phyloP scores from a whole-genome alignment of 805 yeast species.

The Metschnikowia similis region DNA sequence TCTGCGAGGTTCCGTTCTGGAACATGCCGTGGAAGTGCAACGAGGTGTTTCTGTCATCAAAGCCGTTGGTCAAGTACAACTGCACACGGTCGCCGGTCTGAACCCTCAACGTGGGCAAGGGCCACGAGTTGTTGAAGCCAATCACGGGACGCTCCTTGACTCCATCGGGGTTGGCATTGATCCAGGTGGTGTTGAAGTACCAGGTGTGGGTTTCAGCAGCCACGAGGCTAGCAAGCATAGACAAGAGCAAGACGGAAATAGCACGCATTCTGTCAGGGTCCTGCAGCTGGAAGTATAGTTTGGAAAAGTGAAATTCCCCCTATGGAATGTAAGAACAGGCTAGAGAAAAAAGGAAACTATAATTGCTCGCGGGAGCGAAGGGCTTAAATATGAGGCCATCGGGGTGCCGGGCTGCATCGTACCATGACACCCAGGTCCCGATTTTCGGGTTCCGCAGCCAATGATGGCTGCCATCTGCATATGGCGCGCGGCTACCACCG shows the following conservation, averaged over 20 bases:
- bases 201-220: conserved; percentile 53
- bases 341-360: conserved; percentile 13
- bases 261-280: conserved; percentile 14
- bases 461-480: conserved; percentile 9
- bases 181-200: conserved; percentile 67
- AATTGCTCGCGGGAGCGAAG: conserved; percentile 10
- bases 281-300: conserved; percentile 9
- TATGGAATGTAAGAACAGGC: conserved; percentile 20
- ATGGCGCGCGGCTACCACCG: background rate
- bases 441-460: conserved; percentile 15
- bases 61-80: conserved; percentile 71
- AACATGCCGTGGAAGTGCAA: conserved; percentile 94
- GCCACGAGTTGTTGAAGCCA: conserved; percentile 71
- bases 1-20: conserved; percentile 65
- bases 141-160: conserved; percentile 50
- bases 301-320: conserved; percentile 12
- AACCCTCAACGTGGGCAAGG: conserved; percentile 81
- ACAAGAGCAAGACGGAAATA: conserved; percentile 16
- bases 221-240: conserved; percentile 17
- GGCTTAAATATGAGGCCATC: conserved; percentile 6
- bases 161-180: conserved; percentile 67
- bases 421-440: conserved; percentile 2
- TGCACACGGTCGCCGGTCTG: conserved; percentile 75
- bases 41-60: conserved; percentile 60
- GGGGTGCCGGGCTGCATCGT: background rate